phyloP scores from a whole-genome alignment of 1,284 basidiomycete species.

The Moniliella sp. region DNA sequence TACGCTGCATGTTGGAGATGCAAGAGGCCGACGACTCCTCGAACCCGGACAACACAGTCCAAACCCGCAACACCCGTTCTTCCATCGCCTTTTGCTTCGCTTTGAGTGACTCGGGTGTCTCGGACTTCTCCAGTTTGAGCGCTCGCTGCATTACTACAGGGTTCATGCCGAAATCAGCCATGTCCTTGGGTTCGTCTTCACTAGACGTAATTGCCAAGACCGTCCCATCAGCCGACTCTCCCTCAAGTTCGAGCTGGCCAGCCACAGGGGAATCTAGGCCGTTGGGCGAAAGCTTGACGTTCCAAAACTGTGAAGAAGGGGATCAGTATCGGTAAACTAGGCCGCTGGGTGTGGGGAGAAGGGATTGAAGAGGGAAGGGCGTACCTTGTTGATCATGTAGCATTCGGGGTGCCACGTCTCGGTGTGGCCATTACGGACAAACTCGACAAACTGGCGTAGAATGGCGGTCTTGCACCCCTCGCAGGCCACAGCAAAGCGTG shows the following conservation, averaged over 20 bases:
- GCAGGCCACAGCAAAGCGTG: constrained; percentile 91
- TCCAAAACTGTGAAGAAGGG: constrained; percentile 93
- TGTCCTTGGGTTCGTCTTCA: too few relatives aligned
- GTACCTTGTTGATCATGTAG: constrained; percentile 79
- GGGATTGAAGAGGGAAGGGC: not conserved
- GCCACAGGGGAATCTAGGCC: too few relatives aligned
- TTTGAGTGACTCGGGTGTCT: constrained; percentile 62
- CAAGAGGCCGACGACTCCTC: constrained; percentile 97
- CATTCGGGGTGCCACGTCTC: constrained; percentile 99
- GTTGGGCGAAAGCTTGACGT: constrained; percentile 55
- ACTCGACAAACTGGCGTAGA: constrained; percentile 96
- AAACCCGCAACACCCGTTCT: constrained; percentile 89
- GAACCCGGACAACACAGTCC: constrained; percentile 94
- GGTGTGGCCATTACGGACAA: constrained; percentile 88
- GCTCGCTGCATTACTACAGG: too few relatives aligned
- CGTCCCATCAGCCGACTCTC: too few relatives aligned
- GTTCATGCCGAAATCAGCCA: too few relatives aligned
- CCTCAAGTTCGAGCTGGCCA: too few relatives aligned
- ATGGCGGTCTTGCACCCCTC: constrained; percentile 95
- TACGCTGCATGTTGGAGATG: constrained; percentile 85
- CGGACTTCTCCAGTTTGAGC: constrained; percentile 45
- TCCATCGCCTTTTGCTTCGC: constrained; percentile 87
- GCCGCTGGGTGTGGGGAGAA: not conserved
- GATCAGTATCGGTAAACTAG: too few relatives aligned
- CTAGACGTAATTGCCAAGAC: too few relatives aligned